phyloP scores from a whole-genome alignment of 2,329 filamentous ascomycete genomes.

The Epichloe sylvatica region DNA sequence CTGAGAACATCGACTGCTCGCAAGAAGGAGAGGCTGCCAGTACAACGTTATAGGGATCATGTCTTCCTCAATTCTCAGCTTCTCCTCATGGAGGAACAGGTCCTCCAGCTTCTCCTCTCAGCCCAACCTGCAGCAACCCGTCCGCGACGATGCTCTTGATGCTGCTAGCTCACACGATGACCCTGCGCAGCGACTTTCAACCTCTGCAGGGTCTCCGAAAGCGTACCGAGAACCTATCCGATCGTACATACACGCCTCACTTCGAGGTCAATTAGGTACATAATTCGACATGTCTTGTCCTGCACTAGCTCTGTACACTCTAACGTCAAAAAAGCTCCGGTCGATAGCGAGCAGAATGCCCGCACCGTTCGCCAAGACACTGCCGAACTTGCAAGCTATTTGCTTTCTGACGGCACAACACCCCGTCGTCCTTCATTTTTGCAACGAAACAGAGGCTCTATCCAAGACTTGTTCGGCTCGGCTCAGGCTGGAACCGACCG shows the following conservation, averaged over 20 bases:
- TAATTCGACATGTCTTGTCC: neutral
- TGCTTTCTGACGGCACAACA: constrained; percentile 50
- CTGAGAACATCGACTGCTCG: constrained; percentile 6
- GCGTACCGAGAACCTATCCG: constrained; percentile 51
- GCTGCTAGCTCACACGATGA: constrained; percentile 9
- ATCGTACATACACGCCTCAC: constrained; percentile 55
- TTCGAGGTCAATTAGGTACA: constrained; percentile 43
- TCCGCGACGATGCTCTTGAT: constrained; percentile 14
- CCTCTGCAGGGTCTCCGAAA: constrained; percentile 22
- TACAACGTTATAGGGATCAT: constrained; percentile 17
- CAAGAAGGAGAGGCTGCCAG: neutral
- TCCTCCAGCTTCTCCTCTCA: constrained; percentile 24
- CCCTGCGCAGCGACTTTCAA: constrained; percentile 21
- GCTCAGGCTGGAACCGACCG: constrained; percentile 12
- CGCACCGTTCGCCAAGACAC: constrained; percentile 74
- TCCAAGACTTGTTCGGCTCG: constrained; percentile 14
- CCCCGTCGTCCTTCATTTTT: constrained; percentile 33
- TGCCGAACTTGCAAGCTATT: constrained; percentile 71
- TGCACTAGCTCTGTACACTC: neutral
- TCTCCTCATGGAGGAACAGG: constrained; percentile 35
- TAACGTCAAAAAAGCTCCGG: constrained; percentile 25
- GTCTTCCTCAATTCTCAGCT: constrained; percentile 32
- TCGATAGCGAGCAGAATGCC: constrained; percentile 61
- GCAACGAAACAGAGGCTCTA: constrained; percentile 18
- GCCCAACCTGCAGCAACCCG: constrained; percentile 14